phyloP scores from a whole-genome alignment of 371 early-diverging fungal species.

The Rhizomucor pusillus region DNA sequence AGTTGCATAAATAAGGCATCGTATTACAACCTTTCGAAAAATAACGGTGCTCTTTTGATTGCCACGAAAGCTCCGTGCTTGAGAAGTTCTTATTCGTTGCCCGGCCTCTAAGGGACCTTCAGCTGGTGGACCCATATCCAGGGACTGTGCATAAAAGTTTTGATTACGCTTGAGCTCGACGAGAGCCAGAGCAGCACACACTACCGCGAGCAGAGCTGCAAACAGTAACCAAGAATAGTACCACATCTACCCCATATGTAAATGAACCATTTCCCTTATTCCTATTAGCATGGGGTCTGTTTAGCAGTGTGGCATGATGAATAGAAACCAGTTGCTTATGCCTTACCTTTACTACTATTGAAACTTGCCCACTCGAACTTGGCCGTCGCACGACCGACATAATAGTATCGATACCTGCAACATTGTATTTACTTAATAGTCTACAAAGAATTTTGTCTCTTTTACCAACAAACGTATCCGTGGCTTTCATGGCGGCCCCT shows the following conservation, averaged over 20 bases:
- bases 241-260: conserved; percentile 24
- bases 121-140: conserved; percentile 20
- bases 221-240: conserved; percentile 32
- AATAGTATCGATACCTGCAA: conserved; percentile 32
- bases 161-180: conserved; percentile 18
- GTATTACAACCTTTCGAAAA: conserved; percentile 28
- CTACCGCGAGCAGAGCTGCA: conserved; percentile 17
- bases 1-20: conserved; percentile 14
- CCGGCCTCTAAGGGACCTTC: not conserved
- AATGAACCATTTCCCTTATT: no score
- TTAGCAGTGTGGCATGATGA: no score
- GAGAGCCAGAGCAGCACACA: conserved; percentile 23
- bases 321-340: no score
- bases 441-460: not conserved
- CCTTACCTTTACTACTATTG: not conserved
- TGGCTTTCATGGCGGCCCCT: not conserved
- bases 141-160: conserved; percentile 19
- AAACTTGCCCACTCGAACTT: conserved; percentile 33
- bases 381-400: conserved; percentile 15
- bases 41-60: conserved; percentile 6
- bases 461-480: conserved; percentile 7
- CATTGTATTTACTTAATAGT: not conserved
- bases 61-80: not conserved
- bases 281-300: no score
- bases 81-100: not conserved